These are phyloP conservation scores for Cyclocybe cylindracea DNA, from an alignment of 768 basidiomycete genomes.

Conservation along the genomic window DNA sequence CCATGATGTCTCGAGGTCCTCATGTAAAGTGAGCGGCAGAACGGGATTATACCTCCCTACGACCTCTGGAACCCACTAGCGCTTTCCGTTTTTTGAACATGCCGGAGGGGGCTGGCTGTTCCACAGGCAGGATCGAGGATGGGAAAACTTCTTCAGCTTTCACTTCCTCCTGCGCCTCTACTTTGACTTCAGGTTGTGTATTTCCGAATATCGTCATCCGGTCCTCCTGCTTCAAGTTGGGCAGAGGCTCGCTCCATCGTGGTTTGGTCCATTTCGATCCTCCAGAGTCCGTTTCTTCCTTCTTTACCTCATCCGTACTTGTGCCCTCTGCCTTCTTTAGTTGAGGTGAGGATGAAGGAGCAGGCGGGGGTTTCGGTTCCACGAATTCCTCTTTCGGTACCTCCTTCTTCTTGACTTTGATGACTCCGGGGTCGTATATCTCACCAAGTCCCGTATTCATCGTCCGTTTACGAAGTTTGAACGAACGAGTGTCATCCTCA, in stretches of 20 bases:
- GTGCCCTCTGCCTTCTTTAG: not conserved
- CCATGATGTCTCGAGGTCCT: too few species aligned
- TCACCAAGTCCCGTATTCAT: constrained; percentile 65
- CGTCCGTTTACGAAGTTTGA: constrained; percentile 70
- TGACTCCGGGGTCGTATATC: constrained; percentile 77
- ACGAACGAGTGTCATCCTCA: constrained; percentile 58
- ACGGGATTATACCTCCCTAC: constrained; percentile 21
- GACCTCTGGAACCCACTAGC: constrained; percentile 26
- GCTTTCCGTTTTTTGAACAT: constrained; percentile 36
- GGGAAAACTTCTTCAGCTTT: constrained; percentile 14
- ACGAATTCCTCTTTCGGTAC: constrained; percentile 22
- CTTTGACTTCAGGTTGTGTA: constrained; percentile 10
- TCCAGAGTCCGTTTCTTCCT: constrained; percentile 6
- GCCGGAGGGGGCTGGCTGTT: constrained; percentile 10
- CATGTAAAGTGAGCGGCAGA: too few species aligned
- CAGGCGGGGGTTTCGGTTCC: constrained; percentile 7
- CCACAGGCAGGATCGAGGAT: constrained; percentile 1
- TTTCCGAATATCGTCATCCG: constrained; percentile 14
- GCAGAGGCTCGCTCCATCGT: constrained; percentile 28
- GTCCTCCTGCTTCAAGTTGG: constrained; percentile 18
- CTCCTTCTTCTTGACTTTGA: constrained; percentile 66
- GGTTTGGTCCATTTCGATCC: constrained; percentile 28
- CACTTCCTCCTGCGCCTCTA: constrained; percentile 6
- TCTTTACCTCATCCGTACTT: constrained; percentile 6
- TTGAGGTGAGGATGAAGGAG: constrained; percentile 4